phyloP scores from a whole-genome alignment of 306 rosid species.

The Quercus aquifolioides region DNA sequence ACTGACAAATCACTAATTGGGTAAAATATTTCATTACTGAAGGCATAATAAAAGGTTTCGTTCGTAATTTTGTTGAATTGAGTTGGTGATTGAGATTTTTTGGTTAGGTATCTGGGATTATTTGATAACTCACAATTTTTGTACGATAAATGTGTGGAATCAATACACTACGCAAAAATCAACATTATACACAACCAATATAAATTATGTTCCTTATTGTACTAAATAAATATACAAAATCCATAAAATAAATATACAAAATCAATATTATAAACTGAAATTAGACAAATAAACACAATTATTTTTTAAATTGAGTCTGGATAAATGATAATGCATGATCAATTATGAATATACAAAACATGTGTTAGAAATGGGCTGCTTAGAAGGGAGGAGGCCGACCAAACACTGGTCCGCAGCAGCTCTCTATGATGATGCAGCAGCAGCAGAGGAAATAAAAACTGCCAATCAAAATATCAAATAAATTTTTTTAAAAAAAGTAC shows the following conservation, averaged over 20 bases:
- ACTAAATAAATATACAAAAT: neutral
- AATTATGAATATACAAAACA: neutral
- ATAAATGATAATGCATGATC: too few relatives aligned
- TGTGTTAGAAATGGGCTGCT: neutral
- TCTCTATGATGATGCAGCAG: neutral
- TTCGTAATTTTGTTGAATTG: too few relatives aligned
- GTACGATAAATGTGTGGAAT: neutral
- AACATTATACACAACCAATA: neutral
- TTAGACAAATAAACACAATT: neutral
- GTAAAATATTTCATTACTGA: too few relatives aligned
- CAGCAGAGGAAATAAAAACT: neutral
- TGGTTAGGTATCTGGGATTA: too few relatives aligned
- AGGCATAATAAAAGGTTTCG: too few relatives aligned
- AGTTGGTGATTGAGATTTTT: too few relatives aligned
- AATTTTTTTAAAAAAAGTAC: too few relatives aligned
- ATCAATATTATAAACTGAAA: too few relatives aligned
- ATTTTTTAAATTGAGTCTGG: neutral
- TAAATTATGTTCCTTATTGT: neutral
- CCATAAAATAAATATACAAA: neutral
- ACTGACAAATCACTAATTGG: too few relatives aligned
- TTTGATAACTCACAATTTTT: neutral
- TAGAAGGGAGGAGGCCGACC: neutral
- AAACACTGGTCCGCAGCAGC: constrained; percentile 1
- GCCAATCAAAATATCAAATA: neutral
- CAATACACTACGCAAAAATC: neutral